A percentile compares a stretch with the other conserved stretches of the same genome.
phyloP scores from a whole-genome alignment of 345 rosid species.

The Camelina laxa region DNA sequence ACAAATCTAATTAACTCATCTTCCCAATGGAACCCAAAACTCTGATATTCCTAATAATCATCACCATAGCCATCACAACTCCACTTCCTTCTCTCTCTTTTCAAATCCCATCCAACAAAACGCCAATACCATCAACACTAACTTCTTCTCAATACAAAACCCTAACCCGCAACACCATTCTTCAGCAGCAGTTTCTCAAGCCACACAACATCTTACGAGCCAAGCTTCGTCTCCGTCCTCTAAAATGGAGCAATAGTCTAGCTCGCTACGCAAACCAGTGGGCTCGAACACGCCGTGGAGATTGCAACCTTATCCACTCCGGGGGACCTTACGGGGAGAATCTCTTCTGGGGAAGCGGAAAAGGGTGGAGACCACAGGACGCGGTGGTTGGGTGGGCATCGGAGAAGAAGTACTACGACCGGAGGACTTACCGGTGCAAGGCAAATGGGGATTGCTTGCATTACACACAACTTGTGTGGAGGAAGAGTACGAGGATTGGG shows the following conservation, averaged over 20 bases:
- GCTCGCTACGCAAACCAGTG: slow-evolving; percentile 54
- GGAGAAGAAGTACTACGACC: slow-evolving; percentile 53
- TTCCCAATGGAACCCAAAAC: slow-evolving; percentile 35
- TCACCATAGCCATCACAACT: background rate
- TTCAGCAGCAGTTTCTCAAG: slow-evolving; percentile 48
- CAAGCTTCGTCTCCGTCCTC: slow-evolving; percentile 55
- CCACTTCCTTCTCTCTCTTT: slow-evolving; percentile 21
- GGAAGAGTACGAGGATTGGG: slow-evolving; percentile 57
- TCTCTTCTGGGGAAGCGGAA: slow-evolving; percentile 68
- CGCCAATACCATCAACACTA: slow-evolving; percentile 13
- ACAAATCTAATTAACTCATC: slow-evolving; percentile 36
- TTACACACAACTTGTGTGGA: slow-evolving; percentile 76
- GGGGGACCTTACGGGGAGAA: slow-evolving; percentile 61
- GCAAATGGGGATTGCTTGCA: slow-evolving; percentile 53
- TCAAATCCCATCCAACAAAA: slow-evolving; percentile 16
- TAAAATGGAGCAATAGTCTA: slow-evolving; percentile 62
- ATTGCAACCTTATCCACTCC: slow-evolving; percentile 61
- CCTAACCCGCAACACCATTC: slow-evolving; percentile 26
- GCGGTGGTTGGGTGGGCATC: slow-evolving; percentile 65
- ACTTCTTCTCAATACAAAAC: slow-evolving; percentile 28
- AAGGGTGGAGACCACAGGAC: slow-evolving; percentile 52
- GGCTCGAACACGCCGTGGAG: slow-evolving; percentile 49
- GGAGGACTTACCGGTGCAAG: slow-evolving; percentile 51
- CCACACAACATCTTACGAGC: slow-evolving; percentile 58
- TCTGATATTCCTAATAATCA: slow-evolving; percentile 1